phyloP scores from a whole-genome alignment of 2,329 filamentous ascomycete genomes.

The Pestalotiopsis sp. region DNA sequence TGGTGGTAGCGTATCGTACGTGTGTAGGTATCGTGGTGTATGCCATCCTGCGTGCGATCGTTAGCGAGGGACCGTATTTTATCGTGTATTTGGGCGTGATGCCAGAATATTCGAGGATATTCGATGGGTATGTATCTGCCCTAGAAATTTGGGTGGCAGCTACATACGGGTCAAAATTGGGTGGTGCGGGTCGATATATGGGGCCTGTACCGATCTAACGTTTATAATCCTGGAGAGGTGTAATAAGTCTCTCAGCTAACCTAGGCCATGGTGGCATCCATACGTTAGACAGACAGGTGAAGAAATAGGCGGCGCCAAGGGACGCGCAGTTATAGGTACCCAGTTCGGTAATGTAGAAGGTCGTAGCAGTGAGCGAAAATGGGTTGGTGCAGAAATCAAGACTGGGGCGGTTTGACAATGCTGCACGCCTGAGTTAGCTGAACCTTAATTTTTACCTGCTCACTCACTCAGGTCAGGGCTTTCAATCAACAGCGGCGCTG shows the following conservation, averaged over 20 bases:
- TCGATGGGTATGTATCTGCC: too few species aligned
- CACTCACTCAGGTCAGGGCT: not conserved
- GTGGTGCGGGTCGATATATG: too few species aligned
- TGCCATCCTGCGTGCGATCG: too few species aligned
- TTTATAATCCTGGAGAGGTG: too few species aligned
- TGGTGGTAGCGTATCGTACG: too few species aligned
- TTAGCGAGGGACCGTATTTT: too few species aligned
- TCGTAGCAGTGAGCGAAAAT: not conserved
- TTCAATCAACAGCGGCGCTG: not conserved
- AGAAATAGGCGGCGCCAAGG: not conserved
- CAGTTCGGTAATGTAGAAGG: not conserved
- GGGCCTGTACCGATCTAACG: too few species aligned
- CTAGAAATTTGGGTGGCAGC: too few species aligned
- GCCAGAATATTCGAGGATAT: too few species aligned
- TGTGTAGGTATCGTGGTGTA: too few species aligned
- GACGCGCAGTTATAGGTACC: not conserved
- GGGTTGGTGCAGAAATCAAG: not conserved
- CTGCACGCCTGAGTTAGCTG: not conserved
- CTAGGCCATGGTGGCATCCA: not conserved
- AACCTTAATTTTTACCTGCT: not conserved
- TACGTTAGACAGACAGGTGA: not conserved
- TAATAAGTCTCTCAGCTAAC: not conserved
- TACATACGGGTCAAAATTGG: too few species aligned
- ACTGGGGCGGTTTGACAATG: slow-evolving; percentile 5
- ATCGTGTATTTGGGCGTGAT: too few species aligned